Evolutionary conservation across 257 asterid species (phyloP).

Genomic region (Linderniella brevidens): DNA sequence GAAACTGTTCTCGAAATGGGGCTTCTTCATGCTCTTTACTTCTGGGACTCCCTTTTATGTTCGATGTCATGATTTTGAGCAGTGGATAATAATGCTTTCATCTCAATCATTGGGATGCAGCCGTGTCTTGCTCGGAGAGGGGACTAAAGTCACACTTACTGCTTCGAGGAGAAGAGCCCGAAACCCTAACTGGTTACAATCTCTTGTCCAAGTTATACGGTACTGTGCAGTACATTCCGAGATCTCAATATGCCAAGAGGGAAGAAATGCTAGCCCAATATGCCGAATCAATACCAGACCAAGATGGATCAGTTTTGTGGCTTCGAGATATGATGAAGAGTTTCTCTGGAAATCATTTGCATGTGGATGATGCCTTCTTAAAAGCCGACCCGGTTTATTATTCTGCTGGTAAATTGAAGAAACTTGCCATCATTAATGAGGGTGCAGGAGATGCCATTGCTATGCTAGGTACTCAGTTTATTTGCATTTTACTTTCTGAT

Average conservation of each 20-base stretch:
- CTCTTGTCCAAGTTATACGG: slow-evolving; percentile 65
- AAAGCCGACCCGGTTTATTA: slow-evolving; percentile 12
- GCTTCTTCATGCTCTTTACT: neutral
- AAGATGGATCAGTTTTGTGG: slow-evolving; percentile 25
- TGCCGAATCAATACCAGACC: slow-evolving; percentile 37
- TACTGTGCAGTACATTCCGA: slow-evolving; percentile 50
- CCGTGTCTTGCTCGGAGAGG: slow-evolving; percentile 84
- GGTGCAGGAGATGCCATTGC: slow-evolving; percentile 87
- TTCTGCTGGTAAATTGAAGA: slow-evolving; percentile 17
- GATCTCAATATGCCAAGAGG: slow-evolving; percentile 60
- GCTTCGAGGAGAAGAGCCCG: slow-evolving; percentile 89
- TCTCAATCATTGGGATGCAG: slow-evolving; percentile 25
- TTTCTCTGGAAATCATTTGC: slow-evolving; percentile 14
- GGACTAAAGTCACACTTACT: slow-evolving; percentile 75
- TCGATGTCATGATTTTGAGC: neutral
- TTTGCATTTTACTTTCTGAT: neutral
- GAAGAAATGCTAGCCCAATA: slow-evolving; percentile 63
- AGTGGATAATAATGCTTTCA: too few species aligned
- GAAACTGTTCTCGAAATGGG: slow-evolving; percentile 13
- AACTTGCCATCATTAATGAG: slow-evolving; percentile 54
- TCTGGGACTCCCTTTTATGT: neutral
- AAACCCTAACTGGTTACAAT: slow-evolving; percentile 66
- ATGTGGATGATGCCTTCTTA: slow-evolving; percentile 1
- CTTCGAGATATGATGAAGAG: slow-evolving; percentile 28
- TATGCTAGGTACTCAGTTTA: slow-evolving; percentile 37